A percentile compares a stretch with the other conserved stretches of the same genome.
phyloP scores from a whole-genome alignment of 1,284 basidiomycete genomes.

The Melampsora medusae region DNA sequence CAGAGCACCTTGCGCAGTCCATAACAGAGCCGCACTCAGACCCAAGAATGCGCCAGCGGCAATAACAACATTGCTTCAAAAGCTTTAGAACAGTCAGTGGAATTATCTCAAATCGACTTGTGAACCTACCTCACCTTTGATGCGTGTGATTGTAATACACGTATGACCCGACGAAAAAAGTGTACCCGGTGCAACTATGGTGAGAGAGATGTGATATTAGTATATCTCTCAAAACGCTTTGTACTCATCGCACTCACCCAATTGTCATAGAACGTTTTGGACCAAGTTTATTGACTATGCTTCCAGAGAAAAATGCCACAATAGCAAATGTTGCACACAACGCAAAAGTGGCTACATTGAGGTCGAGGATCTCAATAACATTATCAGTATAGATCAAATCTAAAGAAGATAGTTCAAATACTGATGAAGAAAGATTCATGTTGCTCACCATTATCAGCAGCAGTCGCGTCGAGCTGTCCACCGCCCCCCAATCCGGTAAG shows the following conservation, averaged over 20 bases:
- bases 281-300: constrained; percentile 65
- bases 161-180: constrained; percentile 69
- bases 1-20: constrained; percentile 66
- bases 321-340: constrained; percentile 51
- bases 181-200: constrained; percentile 49
- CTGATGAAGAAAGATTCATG: background rate
- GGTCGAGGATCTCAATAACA: constrained; percentile 42
- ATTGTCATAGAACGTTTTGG: constrained; percentile 68
- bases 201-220: background rate
- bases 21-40: constrained; percentile 73
- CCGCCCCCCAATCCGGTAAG: constrained; percentile 60
- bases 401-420: constrained; percentile 16
- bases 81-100: constrained; percentile 59
- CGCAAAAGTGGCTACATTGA: constrained; percentile 21
- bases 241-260: constrained; percentile 58
- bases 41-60: constrained; percentile 76
- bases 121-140: constrained; percentile 46
- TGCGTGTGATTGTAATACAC: constrained; percentile 58
- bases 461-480: constrained; percentile 46
- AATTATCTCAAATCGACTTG: background rate
- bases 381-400: no score
- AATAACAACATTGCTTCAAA: constrained; percentile 58
- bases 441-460: constrained; percentile 38
- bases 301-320: constrained; percentile 64
- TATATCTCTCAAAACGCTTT: background rate